Conservation (phyloP, 2,329 filamentous ascomycete species). For the Leptographium procerum region DNA sequence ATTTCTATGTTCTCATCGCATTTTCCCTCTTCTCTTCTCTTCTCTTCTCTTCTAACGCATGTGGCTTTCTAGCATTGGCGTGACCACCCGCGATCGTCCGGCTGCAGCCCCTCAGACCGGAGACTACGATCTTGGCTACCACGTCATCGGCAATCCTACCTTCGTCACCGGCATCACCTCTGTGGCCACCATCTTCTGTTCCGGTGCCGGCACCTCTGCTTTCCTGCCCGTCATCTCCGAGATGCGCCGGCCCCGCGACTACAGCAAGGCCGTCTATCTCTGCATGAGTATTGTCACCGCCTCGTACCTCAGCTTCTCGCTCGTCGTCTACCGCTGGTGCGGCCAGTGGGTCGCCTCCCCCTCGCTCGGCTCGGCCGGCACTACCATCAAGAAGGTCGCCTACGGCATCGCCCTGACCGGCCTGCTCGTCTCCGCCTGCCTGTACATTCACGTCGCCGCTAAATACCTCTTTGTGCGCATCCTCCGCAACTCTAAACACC, state of each 20-base stretch:
- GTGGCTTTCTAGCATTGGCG: conserved; percentile 22
- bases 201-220: conserved; percentile 40
- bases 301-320: conserved; percentile 39
- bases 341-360: conserved; percentile 52
- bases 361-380: conserved; percentile 39
- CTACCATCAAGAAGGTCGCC: conserved; percentile 46
- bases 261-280: conserved; percentile 41
- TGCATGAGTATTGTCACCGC: conserved; percentile 37
- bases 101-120: conserved; percentile 26
- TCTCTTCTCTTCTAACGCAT: background rate
- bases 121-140: conserved; percentile 31
- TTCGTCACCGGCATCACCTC: conserved; percentile 46
- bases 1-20: background rate
- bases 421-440: conserved; percentile 30
- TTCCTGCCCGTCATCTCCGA: conserved; percentile 56
- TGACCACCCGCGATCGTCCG: conserved; percentile 23
- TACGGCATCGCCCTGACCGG: conserved; percentile 49
- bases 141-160: conserved; percentile 38
- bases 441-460: conserved; percentile 17
- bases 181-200: conserved; percentile 43
- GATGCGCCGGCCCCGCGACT: conserved; percentile 49
- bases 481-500: conserved; percentile 17
- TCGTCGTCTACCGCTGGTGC: conserved; percentile 45
- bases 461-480: conserved; percentile 24
- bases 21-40: background rate